Base-by-base conservation (phyloP, 805 yeast species). In the Pichia rugopelliculosa region DNA sequence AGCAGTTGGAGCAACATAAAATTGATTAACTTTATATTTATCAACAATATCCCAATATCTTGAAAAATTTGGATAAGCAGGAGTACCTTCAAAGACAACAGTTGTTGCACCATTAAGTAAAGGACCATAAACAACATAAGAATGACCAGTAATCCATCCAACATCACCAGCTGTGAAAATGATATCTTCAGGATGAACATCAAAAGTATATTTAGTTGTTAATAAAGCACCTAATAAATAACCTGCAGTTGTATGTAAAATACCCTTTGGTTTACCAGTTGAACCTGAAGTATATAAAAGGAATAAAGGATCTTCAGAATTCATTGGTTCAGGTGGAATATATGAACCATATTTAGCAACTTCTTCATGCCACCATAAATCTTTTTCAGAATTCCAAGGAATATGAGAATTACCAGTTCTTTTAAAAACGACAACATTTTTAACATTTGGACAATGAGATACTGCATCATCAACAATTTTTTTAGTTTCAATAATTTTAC, bases 141-240 rank as follows among this genome's bases (percentile, higher is more conserved):
- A 76, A 68, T 86, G 95, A 49, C 95, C 95, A 7, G 95, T 86
- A 59, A 86, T 84, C 95, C 95, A 86, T 59, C 95, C 95, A 46
- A 86, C 84, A 68, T 86, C 95, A 62, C 93, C 95, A 26, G 95
- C 93, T 17, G 93, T 85, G 74, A 86, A 86, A 48, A 86, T 72
- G 13, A 79, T 71, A 62, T 86, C 95, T 49, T 82, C 81, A 38
- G 76, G 74, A 59, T 85, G 89, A 37, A 84, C 73, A 65, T 86
- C 95, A 65, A 86, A 86, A 40, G 79, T 76, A 60, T 86, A 86
- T 60, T 80, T 80, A 58, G 88, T 81, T 42, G 91, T 79, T 60
- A 85, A 55, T 48, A 82, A 71, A 18, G 93, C 89, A 51, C 86
- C 84, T 49, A 86, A 70, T 52, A 86, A 68, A 64, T 80, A 86